Base-by-base conservation (phyloP, 257 asterid genomes). In the Oldenlandia corymbosa region DNA sequence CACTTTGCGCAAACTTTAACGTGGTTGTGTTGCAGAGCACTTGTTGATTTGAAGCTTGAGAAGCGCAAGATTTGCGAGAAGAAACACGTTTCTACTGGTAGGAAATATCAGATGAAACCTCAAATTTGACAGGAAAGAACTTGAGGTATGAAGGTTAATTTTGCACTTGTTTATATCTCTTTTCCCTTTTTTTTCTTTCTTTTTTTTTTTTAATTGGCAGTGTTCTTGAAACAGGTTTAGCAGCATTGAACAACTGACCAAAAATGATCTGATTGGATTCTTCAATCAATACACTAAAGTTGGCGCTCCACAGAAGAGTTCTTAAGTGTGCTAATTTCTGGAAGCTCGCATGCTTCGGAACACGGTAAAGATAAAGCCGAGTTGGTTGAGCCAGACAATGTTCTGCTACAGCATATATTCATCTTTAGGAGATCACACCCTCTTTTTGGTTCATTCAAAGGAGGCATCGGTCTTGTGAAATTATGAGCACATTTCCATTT, bases 21-120 rank as follows among this genome's bases (percentile, higher is more conserved):
- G 20, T 71, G 55, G 16, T 46, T 75, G 26, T 68, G 62, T 53
- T 51, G 31, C 88, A 93, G 99, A 90, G 83, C 96, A 36, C 94
- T 93, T 37, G 75, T 93, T 34, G 95, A 93, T 59, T 78, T 84
- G 86, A 93, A 93, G 86, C 95, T 93, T 65, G 99, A 93, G 84
- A 93, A 90, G 84, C 90, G 84, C 83, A 93, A 93, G 74, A 93
- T 69, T 73, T 93, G 74, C 81, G 77, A 23, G 99, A 93, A 77
- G 99, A 90, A 75, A 82, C 95, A 55, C 72, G 76, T 34, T 85
- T 80, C 76, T 93, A 46, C 79, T 90, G 95, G 94, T 70, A 81
- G 39, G 99, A 93, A 79, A 85, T 93, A 66, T 78, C 77, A 60
- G 84, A 88, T 32, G 99, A 97, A 46, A 90, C 99, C 87, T 79